Evolutionary conservation across 2,329 filamentous ascomycete species (phyloP).

Genomic region (Aspergillus sergii): DNA sequence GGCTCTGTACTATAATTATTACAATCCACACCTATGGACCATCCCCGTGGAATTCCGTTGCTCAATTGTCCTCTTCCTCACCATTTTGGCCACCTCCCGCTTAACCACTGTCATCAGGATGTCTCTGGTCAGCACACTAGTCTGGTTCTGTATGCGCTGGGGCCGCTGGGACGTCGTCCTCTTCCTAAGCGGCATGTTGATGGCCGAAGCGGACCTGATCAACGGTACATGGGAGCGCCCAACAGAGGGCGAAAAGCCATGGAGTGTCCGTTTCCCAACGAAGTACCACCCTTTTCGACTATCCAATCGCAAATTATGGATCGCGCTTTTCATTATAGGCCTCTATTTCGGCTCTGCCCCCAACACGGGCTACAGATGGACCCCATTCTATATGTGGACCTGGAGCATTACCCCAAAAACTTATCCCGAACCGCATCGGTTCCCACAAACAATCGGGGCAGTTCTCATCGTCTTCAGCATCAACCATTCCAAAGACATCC

Average conservation of each 20-base stretch:
- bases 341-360: slow-evolving; percentile 48
- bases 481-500: slow-evolving; percentile 43
- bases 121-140: slow-evolving; percentile 33
- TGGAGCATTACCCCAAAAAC: slow-evolving; percentile 41
- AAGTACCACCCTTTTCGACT: slow-evolving; percentile 21
- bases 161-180: slow-evolving; percentile 48
- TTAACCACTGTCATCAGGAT: slow-evolving; percentile 37
- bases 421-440: slow-evolving; percentile 48
- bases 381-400: slow-evolving; percentile 46
- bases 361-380: slow-evolving; percentile 42
- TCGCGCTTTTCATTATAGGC: slow-evolving; percentile 40
- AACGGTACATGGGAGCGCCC: slow-evolving; percentile 38
- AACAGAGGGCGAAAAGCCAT: slow-evolving; percentile 19
- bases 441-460: slow-evolving; percentile 47
- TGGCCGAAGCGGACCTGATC: slow-evolving; percentile 48
- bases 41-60: slow-evolving; percentile 50
- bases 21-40: slow-evolving; percentile 51
- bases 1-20: slow-evolving; percentile 45
- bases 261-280: slow-evolving; percentile 19
- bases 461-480: slow-evolving; percentile 46
- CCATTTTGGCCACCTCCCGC: slow-evolving; percentile 44
- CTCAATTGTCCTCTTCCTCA: slow-evolving; percentile 47
- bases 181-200: slow-evolving; percentile 46
- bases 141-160: slow-evolving; percentile 45
- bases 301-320: slow-evolving; percentile 38